These are phyloP conservation scores for Pogostemon cablin DNA, from an alignment of 257 asterid genomes.

Conservation along the genomic window DNA sequence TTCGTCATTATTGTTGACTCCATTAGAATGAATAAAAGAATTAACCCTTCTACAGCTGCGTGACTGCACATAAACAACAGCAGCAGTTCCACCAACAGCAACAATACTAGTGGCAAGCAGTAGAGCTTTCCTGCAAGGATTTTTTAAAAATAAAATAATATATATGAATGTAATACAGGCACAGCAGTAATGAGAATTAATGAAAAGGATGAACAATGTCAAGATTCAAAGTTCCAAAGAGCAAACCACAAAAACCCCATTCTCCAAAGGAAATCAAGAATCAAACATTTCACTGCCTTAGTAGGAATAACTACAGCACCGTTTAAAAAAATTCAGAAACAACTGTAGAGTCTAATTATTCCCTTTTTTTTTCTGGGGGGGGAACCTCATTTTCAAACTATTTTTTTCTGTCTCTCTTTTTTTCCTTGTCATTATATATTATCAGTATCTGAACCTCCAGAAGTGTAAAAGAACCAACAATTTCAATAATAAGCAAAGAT, in stretches of 20 bases:
- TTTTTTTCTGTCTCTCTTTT: background rate
- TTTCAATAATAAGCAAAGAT: conserved; percentile 9
- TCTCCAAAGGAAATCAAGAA: conserved; percentile 15
- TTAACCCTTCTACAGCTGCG: conserved; percentile 46
- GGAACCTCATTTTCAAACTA: background rate
- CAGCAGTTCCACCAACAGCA: conserved; percentile 90
- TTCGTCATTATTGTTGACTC: conserved; percentile 41
- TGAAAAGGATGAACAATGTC: conserved; percentile 11
- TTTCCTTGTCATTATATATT: background rate
- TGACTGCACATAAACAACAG: conserved; percentile 78
- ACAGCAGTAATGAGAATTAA: conserved; percentile 8
- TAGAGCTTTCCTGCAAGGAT: conserved; percentile 69
- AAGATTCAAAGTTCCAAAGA: conserved; percentile 2
- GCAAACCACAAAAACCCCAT: background rate
- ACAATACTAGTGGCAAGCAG: conserved; percentile 85
- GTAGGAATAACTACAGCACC: conserved; percentile 18
- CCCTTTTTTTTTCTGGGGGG: background rate
- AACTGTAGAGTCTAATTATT: conserved; percentile 8
- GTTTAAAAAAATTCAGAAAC: conserved; percentile 14
- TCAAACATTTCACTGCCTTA: conserved; percentile 21
- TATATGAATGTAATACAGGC: background rate
- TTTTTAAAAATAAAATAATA: conserved; percentile 15
- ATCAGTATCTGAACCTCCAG: conserved; percentile 20
- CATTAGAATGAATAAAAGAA: conserved; percentile 52
- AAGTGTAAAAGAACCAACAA: background rate